phyloP scores from a whole-genome alignment of 2,329 filamentous ascomycete genomes.

The Talaromyces sp. region DNA sequence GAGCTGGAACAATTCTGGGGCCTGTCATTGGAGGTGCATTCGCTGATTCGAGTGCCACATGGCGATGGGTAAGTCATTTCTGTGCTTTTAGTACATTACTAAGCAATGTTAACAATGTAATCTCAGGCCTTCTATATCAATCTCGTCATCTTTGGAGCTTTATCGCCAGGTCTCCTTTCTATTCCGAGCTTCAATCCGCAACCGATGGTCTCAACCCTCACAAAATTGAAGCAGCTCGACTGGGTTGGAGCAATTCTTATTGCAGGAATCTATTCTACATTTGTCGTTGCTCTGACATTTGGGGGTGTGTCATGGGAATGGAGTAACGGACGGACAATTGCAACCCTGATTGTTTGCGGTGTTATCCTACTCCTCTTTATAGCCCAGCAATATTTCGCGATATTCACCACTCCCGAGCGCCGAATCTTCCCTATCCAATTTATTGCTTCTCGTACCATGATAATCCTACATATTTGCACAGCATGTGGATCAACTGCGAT shows the following conservation, averaged over 20 bases:
- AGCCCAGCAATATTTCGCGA: not conserved
- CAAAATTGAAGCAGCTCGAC: no score
- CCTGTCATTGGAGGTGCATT: slow-evolving; percentile 38
- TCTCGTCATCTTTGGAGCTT: slow-evolving; percentile 42
- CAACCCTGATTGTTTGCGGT: not conserved
- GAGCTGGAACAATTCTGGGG: slow-evolving; percentile 32
- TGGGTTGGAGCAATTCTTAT: not conserved
- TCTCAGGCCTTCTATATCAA: slow-evolving; percentile 54
- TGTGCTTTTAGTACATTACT: no score
- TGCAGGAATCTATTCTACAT: not conserved
- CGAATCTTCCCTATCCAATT: not conserved
- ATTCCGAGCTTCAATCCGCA: slow-evolving; percentile 30
- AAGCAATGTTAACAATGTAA: no score
- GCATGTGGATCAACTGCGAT: not conserved
- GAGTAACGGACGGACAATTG: not conserved
- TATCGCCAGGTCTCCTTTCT: slow-evolving; percentile 42
- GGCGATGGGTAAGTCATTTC: no score
- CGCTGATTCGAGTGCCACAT: slow-evolving; percentile 22
- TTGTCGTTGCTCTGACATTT: not conserved
- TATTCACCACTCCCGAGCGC: not conserved
- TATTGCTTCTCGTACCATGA: not conserved
- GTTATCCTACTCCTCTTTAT: not conserved
- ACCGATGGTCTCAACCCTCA: not conserved
- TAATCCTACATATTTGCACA: not conserved
- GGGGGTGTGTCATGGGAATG: not conserved